Conservation (phyloP, 192 early-diverging fungal genomes). For the Backusella luteola region DNA sequence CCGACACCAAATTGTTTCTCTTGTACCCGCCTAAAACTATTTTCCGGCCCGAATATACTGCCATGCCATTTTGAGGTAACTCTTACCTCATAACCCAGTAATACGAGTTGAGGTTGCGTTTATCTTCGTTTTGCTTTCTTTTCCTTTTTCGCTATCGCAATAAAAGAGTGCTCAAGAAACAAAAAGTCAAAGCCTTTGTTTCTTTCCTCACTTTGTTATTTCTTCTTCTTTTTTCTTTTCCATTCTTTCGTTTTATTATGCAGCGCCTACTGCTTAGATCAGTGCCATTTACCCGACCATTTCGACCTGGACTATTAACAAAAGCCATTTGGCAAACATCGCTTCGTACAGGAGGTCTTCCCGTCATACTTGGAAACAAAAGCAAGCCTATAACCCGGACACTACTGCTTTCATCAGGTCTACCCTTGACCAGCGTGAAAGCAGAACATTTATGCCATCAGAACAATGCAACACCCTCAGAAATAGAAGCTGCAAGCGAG, state of each 20-base stretch:
- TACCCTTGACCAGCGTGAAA: background rate
- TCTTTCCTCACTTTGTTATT: no score
- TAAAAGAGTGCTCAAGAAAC: no score
- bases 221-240: background rate
- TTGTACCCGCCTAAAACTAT: no score
- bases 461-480: constrained; percentile 5
- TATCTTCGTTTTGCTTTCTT: no score
- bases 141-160: no score
- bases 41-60: no score
- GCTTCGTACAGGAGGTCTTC: background rate
- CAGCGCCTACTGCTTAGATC: background rate
- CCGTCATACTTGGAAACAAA: background rate
- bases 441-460: background rate
- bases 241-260: background rate
- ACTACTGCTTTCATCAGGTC: background rate
- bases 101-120: no score
- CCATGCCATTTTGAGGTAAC: no score
- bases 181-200: no score
- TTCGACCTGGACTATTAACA: background rate
- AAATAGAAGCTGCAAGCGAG: constrained; percentile 4
- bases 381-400: background rate
- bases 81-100: no score
- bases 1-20: no score
- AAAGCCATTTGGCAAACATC: background rate
- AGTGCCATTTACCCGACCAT: background rate